Evolutionary conservation across 345 rosid genomes (phyloP), one percentile per base, ranked within the genome.

Genomic region (Dimocarpus longan): DNA sequence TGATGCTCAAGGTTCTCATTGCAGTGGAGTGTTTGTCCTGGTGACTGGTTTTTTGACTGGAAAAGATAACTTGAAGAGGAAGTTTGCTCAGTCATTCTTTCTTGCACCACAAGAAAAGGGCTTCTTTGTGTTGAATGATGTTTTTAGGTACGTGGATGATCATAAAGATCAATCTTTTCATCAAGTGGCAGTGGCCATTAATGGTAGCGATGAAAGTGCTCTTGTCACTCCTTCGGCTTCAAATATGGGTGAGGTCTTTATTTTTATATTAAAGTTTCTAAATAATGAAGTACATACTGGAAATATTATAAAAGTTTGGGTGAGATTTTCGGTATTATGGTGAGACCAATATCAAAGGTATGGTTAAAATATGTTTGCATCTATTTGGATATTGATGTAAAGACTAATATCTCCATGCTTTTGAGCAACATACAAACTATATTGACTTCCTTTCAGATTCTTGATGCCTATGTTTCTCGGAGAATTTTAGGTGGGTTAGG

Each of bases 81-180:
- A 86, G 50, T 94, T 94, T 84, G 82, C 92, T 68, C 99, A 94
- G 83, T 88, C 85, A 37, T 94, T 97, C 86, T 94, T 97, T 84
- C 85, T 97, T 79, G 97, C 97, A 19, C 99, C 98, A 52, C 99
- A 96, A 85, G 95, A 94, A 78, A 91, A 84, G 0, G 99, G 99
- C 15, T 96, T 91, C 89, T 96, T 87, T 87, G 99, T 96, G 73
- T 85, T 94, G 88, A 96, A 96, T 91, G 99, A 96, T 78, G 85
- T 94, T 15, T 88, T 94, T 66, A 87, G 99, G 69, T 90, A 81
- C 70, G 85, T 94, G 68, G 97, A 88, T 73, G 97, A 88, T 46
- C 65, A 60, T 60, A n/a, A 22, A 0, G 44, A 60, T 5, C 68
- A 80, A 71, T 40, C 75, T 42, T 76, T 59, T 52, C n/a, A 52